Conservation (phyloP, 129 eudicot genomes). For the Scalesia atractyloides region DNA sequence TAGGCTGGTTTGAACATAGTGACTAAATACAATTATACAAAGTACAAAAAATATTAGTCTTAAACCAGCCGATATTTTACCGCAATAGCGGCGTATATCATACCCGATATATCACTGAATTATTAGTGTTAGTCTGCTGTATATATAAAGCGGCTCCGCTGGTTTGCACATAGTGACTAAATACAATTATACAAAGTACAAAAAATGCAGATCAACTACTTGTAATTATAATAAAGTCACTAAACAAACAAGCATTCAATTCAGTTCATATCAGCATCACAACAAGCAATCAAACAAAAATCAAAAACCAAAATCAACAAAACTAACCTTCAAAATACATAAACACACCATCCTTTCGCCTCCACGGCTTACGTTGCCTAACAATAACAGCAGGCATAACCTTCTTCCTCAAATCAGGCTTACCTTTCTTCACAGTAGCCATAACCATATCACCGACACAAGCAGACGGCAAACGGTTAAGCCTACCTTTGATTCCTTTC, state of each 20-base stretch:
- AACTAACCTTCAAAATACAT: constrained; percentile 97
- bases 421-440: constrained; percentile 98
- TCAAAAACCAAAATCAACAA: not conserved
- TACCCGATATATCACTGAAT: too few species aligned
- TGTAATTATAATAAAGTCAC: too few species aligned
- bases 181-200: too few species aligned
- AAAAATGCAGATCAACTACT: too few species aligned
- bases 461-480: constrained; percentile 83
- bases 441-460: constrained; percentile 98
- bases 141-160: too few species aligned
- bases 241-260: not conserved
- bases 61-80: too few species aligned
- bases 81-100: too few species aligned
- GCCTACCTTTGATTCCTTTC: constrained; percentile 80
- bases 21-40: too few species aligned
- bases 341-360: constrained; percentile 99
- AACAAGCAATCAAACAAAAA: not conserved
- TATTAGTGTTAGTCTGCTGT: too few species aligned
- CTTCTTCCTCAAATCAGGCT: constrained; percentile 98
- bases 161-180: too few species aligned
- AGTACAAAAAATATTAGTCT: too few species aligned
- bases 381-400: constrained; percentile 98
- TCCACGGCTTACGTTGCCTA: constrained; percentile 97
- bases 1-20: too few species aligned
- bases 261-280: not conserved